Base-by-base conservation (phyloP, 371 early-diverging fungal species). In the Zopfochytrium polystomum region DNA sequence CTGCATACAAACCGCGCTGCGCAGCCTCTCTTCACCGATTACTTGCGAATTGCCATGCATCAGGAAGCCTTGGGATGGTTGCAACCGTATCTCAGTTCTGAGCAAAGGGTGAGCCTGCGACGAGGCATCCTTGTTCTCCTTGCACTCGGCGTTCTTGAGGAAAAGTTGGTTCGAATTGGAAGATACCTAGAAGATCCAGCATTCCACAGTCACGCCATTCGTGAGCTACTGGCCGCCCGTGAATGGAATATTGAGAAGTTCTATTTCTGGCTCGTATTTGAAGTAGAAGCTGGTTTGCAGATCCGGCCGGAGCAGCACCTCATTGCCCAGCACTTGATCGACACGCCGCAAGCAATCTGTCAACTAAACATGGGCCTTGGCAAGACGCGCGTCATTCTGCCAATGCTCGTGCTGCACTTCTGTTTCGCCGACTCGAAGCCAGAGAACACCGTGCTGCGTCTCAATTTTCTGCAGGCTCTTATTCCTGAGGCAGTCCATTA, bases 281-380 rank as follows among this genome's bases (percentile, higher is more conserved):
- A 62, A 44, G 57, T 62, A 2, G 62, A 62, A 43, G 62, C 59
- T 1, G 33, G 56, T 5, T 43, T 62, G 26, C 62, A 62, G 34
- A 55, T 62, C 33, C 59, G 62, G 23, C 62, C 62, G 20, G 54
- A 58, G 23, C 62, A 62, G 30, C 42, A 58, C 38, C 15, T 27
- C 1, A 34, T 43, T 15, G 62, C 62, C 7, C 44, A 25, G 2
- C 62, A 62, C n/a, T 13, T 62, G 18, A 57, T 62, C 22, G 27
- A 62, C 23, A 58, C 55, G 11, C 58, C 58, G 7, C 18, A 45
- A 9, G 11, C 62, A 1, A 44, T 62, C 32, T 13, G 34, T 5
- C 62, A 62, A 30, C 58, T 62, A 13, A 62, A 62, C 22, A 62
- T 62, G 62, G 62, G 62, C 7, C 61, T 60, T 15, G 62, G 62